These are phyloP conservation scores for Dipteronia sinensis DNA, from an alignment of 345 rosid species.

Conservation along the genomic window DNA sequence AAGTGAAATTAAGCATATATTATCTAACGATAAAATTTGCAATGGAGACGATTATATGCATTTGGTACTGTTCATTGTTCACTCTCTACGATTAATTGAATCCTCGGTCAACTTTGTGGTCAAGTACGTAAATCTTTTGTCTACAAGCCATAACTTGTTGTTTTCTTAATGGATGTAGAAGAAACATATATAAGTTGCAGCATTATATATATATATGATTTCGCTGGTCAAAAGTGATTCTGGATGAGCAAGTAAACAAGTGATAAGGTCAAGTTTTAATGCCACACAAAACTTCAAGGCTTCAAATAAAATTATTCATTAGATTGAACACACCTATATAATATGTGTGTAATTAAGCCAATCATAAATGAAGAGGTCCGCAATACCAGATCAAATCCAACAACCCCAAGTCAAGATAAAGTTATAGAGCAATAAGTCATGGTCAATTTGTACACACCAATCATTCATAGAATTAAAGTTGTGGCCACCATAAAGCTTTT, in stretches of 20 bases:
- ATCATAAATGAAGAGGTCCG: neutral
- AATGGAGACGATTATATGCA: no score
- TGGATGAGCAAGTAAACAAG: neutral
- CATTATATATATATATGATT: no score
- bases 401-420: neutral
- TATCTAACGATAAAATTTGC: no score
- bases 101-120: no score
- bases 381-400: no score
- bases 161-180: neutral
- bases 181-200: no score
- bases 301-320: neutral
- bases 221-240: neutral
- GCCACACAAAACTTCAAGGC: neutral
- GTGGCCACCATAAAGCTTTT: constrained; percentile 18
- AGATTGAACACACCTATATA: neutral
- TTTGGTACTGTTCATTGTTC: neutral
- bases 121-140: no score
- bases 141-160: no score
- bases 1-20: no score
- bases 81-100: neutral
- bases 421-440: neutral
- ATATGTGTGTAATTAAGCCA: neutral
- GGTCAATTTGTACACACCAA: constrained; percentile 20
- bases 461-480: constrained; percentile 28
- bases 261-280: neutral